Percentiles rank a stretch among this genome's conserved stretches.
Evolutionary conservation across 2,329 filamentous ascomycete species (phyloP).

Genomic region (Penicillium vulpinum): DNA sequence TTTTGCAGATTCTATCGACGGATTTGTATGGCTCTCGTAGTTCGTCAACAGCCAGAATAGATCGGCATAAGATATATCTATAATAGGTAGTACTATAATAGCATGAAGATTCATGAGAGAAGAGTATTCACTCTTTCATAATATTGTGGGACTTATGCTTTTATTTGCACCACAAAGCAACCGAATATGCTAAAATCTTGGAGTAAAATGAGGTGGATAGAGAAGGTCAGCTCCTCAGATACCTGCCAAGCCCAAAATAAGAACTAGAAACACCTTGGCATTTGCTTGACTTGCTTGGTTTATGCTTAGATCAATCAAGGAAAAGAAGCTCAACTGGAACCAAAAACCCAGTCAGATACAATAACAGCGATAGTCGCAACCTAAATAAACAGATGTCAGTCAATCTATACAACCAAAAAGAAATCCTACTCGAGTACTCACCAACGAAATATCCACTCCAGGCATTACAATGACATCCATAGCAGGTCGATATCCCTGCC

Average conservation of each 20-base stretch:
- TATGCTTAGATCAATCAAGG: background rate
- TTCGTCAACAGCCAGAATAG: background rate
- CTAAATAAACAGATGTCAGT: constrained; percentile 7
- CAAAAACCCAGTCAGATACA: constrained; percentile 21
- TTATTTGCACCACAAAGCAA: background rate
- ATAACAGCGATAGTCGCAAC: constrained; percentile 23
- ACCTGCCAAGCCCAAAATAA: constrained; percentile 1
- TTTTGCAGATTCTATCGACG: background rate
- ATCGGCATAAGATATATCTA: background rate
- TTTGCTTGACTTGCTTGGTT: constrained; percentile 3
- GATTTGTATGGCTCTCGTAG: background rate
- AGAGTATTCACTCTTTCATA: background rate
- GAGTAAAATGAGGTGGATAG: background rate
- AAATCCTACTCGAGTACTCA: constrained; percentile 4
- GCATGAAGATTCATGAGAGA: background rate
- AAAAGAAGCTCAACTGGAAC: constrained; percentile 8
- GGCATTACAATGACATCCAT: constrained; percentile 26
- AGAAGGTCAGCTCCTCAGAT: background rate
- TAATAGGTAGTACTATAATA: background rate
- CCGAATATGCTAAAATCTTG: background rate
- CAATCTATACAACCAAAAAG: background rate
- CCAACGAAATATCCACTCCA: constrained; percentile 28
- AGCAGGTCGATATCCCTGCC: constrained; percentile 23
- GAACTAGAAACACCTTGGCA: background rate
- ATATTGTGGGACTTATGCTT: background rate